These are phyloP conservation scores for Didymellaceae sp. DNA, from an alignment of 2,329 filamentous ascomycete genomes.

Conservation along the genomic window DNA sequence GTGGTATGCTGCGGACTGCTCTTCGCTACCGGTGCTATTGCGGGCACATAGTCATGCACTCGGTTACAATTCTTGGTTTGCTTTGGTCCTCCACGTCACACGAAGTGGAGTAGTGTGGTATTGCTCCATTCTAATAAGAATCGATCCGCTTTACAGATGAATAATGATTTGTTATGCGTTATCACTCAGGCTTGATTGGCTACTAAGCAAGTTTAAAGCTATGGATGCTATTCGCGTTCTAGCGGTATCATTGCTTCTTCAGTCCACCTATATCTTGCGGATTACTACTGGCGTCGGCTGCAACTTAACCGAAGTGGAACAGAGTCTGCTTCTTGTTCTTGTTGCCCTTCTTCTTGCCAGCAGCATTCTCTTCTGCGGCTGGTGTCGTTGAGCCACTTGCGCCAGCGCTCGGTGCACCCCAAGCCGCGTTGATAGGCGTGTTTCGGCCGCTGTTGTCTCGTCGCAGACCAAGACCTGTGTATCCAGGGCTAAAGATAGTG, in stretches of 20 bases:
- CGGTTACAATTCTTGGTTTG: not conserved
- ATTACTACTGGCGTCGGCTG: not conserved
- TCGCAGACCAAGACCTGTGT: constrained; percentile 54
- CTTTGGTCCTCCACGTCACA: not conserved
- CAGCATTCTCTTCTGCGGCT: constrained; percentile 29
- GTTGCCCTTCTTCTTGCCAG: constrained; percentile 55
- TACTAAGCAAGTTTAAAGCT: too few species aligned
- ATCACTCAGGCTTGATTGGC: too few species aligned
- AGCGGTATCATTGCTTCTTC: too few species aligned
- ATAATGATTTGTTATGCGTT: too few species aligned
- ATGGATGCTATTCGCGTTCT: not conserved
- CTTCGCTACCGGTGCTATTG: not conserved
- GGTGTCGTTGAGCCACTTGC: constrained; percentile 33
- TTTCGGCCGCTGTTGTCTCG: constrained; percentile 51
- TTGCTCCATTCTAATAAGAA: too few species aligned
- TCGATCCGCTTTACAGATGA: too few species aligned
- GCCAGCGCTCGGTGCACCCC: constrained; percentile 44
- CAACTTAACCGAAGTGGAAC: constrained; percentile 56
- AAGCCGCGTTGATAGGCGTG: constrained; percentile 48
- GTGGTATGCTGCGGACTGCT: not conserved
- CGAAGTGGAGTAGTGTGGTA: too few species aligned
- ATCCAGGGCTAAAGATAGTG: constrained; percentile 59
- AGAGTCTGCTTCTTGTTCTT: constrained; percentile 60
- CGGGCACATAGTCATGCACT: not conserved
- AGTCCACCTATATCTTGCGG: not conserved